Percentiles rank a stretch among this genome's conserved stretches.
phyloP scores from a whole-genome alignment of 495 filamentous ascomycete genomes.

The Lichina pygmaea region DNA sequence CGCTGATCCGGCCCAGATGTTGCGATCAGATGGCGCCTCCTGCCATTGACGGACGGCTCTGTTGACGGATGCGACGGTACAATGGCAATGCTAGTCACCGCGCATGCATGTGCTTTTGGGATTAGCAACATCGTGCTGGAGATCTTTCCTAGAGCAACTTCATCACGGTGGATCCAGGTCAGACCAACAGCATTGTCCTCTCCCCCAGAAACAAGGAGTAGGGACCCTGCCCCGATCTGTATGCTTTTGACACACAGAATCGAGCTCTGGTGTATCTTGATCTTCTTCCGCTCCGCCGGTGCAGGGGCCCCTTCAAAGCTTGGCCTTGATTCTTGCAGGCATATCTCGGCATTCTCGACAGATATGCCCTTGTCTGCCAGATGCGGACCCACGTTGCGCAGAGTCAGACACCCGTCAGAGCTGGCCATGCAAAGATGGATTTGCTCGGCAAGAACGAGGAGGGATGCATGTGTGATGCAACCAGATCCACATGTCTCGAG shows the following conservation, averaged over 20 bases:
- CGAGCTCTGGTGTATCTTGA: constrained; percentile 44
- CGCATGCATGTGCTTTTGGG: constrained; percentile 51
- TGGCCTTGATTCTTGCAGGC: background rate
- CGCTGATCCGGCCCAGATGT: constrained; percentile 60
- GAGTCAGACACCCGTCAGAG: constrained; percentile 32
- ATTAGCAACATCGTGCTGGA: constrained; percentile 24
- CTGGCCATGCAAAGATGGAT: constrained; percentile 25
- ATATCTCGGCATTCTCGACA: background rate
- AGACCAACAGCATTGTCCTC: constrained; percentile 60
- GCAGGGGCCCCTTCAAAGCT: constrained; percentile 13
- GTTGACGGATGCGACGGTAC: constrained; percentile 16
- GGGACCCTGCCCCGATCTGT: constrained; percentile 6
- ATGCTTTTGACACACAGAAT: constrained; percentile 28
- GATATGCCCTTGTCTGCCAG: background rate
- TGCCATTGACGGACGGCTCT: background rate
- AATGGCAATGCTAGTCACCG: constrained; percentile 37
- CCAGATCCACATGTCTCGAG: constrained; percentile 42
- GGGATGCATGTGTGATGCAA: constrained; percentile 44
- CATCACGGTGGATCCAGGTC: constrained; percentile 15
- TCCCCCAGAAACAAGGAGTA: constrained; percentile 44
- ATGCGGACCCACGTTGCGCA: constrained; percentile 20
- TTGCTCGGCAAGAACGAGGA: constrained; percentile 17
- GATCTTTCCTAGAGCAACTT: constrained; percentile 1
- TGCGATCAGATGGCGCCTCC: constrained; percentile 8
- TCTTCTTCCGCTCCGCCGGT: background rate